phyloP scores from a whole-genome alignment of 352 stramenopile genomes.

The Aphanomyces stellatus region DNA sequence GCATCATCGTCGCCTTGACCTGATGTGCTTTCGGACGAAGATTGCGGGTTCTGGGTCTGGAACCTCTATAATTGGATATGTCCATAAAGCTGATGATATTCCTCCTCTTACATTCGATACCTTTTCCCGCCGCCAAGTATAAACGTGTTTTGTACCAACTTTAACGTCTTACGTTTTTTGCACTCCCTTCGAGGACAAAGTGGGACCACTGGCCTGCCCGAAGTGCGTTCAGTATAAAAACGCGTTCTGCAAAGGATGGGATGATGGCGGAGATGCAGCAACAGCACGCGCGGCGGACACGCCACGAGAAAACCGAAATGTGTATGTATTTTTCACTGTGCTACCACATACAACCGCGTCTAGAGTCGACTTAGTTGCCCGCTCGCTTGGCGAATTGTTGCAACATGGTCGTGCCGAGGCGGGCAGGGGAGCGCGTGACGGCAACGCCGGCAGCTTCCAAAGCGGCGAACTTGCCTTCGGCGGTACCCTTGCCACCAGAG shows the following conservation, averaged over 20 bases:
- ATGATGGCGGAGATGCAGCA: too few species aligned
- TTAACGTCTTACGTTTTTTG: background rate
- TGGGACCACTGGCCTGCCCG: too few species aligned
- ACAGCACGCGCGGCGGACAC: too few species aligned
- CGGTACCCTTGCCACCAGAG: constrained; percentile 96
- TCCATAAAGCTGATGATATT: too few species aligned
- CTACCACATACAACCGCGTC: background rate
- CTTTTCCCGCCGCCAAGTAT: too few species aligned
- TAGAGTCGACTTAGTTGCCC: constrained; percentile 13
- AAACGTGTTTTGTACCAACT: too few species aligned
- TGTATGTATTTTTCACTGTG: background rate
- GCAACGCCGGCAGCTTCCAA: constrained; percentile 93
- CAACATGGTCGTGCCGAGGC: constrained; percentile 95
- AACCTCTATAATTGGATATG: background rate
- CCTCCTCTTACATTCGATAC: too few species aligned
- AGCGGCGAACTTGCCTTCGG: constrained; percentile 96
- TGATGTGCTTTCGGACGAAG: background rate
- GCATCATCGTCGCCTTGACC: too few species aligned
- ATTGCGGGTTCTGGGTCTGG: background rate
- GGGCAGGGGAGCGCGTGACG: constrained; percentile 94
- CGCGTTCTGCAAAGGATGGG: too few species aligned
- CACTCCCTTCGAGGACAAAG: too few species aligned
- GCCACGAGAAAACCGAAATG: background rate
- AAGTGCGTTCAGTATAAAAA: too few species aligned
- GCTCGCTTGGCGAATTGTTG: constrained; percentile 76